Base-by-base conservation (phyloP, 73 alveolate species). In the Paramecium caudatum region DNA sequence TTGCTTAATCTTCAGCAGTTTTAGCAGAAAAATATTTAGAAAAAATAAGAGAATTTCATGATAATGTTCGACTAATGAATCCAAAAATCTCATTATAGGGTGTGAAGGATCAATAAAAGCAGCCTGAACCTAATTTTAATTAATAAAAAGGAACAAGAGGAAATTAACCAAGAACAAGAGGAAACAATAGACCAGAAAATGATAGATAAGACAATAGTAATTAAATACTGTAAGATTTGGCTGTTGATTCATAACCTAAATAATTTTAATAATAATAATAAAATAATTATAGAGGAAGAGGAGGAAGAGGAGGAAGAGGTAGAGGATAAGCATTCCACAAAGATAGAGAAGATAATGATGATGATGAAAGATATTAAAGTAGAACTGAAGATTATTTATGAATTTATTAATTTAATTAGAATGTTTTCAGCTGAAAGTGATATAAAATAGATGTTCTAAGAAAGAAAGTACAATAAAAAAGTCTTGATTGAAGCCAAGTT, bases 311-410 rank as follows among this genome's bases (percentile, higher is more conserved):
- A 19, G 46, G 80, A 27, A 43, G 45, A 5, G 10, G 12, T 7
- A n/a, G n/a, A n/a, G 80, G 80, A 23, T 55, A 55, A 27, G 80
- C 23, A 23, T n/a, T n/a, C n/a, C n/a, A n/a, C n/a, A 55, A 55
- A 55, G 80, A 55, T 27, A 55, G 80, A 55, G 80, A 55, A 55
- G 80, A 55, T 8, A 55, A 55, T 55, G 16, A 23, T 55, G 80
- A 55, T 27, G 80, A 55, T 19, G 80, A 55, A 55, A 27, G 30
- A 55, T 55, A 2, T 55, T 21, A 55, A 23, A 55, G 80, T 8
- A 55, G 80, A 55, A 8, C 23, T 27, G 80, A 55, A 23, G 80
- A 55, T 23, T 55, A 55, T 55, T 55, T 27, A 27, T 55, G 80
- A 55, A 3, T n/a, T n/a, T n/a, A n/a, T n/a, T n/a, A n/a, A n/a